Evolutionary conservation across 257 asterid species (phyloP).

Genomic region (Penstemon davidsonii): DNA sequence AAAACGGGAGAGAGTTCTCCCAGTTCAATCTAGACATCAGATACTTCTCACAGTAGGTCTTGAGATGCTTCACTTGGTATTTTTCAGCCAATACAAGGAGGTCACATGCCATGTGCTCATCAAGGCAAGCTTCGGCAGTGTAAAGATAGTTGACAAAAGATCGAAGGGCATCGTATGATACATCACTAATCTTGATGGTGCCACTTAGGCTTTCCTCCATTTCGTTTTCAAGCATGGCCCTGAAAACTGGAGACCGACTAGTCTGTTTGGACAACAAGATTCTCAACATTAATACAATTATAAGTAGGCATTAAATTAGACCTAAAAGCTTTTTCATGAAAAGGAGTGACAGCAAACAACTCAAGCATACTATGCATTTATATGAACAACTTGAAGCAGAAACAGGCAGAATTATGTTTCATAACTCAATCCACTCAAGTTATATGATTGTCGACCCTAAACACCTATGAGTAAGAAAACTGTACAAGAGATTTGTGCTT

Average conservation of each 20-base stretch:
- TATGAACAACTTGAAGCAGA: background rate
- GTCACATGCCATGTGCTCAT: constrained; percentile 78
- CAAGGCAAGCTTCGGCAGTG: constrained; percentile 77
- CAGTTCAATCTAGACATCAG: constrained; percentile 63
- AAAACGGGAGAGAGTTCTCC: constrained; percentile 74
- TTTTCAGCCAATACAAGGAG: constrained; percentile 80
- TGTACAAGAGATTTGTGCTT: background rate
- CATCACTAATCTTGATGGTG: constrained; percentile 76
- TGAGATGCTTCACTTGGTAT: constrained; percentile 81
- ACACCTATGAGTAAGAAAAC: background rate
- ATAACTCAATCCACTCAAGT: background rate
- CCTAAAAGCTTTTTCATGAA: background rate
- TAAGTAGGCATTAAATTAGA: background rate
- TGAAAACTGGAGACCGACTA: constrained; percentile 80
- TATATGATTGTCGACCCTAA: no score
- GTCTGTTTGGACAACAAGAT: constrained; percentile 45
- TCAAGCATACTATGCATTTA: background rate
- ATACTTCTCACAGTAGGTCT: constrained; percentile 73
- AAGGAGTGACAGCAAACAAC: background rate
- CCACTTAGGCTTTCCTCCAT: constrained; percentile 89
- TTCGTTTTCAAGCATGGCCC: constrained; percentile 82
- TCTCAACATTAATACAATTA: constrained; percentile 1
- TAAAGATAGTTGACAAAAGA: constrained; percentile 69
- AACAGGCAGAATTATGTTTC: background rate
- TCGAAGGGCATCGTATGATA: constrained; percentile 72